Conservation (phyloP, 202 grass and related monocot species). For the Brachypodium distachyon region DNA sequence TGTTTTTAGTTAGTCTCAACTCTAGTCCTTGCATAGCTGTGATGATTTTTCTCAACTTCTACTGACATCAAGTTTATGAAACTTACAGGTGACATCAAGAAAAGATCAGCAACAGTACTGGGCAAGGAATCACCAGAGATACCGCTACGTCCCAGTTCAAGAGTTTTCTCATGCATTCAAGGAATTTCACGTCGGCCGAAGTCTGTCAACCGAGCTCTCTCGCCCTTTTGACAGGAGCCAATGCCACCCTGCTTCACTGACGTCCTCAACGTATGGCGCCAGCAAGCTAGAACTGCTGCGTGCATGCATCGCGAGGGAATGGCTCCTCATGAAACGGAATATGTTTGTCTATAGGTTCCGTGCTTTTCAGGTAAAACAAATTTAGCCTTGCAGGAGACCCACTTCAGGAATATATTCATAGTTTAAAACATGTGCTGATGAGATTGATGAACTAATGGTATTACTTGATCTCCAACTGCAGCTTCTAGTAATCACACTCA, state of each 20-base stretch:
- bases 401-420: not conserved
- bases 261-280: conserved; percentile 46
- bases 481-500: conserved; percentile 46
- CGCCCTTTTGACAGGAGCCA: conserved; percentile 49
- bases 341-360: conserved; percentile 64
- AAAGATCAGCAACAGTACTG: conserved; percentile 89
- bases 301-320: conserved; percentile 47
- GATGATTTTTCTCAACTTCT: not conserved
- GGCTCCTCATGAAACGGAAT: conserved; percentile 77
- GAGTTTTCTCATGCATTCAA: conserved; percentile 57
- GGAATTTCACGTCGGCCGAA: conserved; percentile 48
- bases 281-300: conserved; percentile 55
- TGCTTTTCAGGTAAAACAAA: conserved; percentile 37
- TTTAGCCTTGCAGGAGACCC: not conserved
- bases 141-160: conserved; percentile 50
- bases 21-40: not conserved
- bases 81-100: conserved; percentile 68
- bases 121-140: conserved; percentile 14
- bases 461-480: conserved; percentile 11
- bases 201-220: conserved; percentile 38
- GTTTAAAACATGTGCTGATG: not conserved
- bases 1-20: not conserved
- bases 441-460: not conserved
- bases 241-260: conserved; percentile 68
- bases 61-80: not conserved